These are phyloP conservation scores for Crithidia thermophila DNA, from an alignment of 208 protist species.

Conservation along the genomic window DNA sequence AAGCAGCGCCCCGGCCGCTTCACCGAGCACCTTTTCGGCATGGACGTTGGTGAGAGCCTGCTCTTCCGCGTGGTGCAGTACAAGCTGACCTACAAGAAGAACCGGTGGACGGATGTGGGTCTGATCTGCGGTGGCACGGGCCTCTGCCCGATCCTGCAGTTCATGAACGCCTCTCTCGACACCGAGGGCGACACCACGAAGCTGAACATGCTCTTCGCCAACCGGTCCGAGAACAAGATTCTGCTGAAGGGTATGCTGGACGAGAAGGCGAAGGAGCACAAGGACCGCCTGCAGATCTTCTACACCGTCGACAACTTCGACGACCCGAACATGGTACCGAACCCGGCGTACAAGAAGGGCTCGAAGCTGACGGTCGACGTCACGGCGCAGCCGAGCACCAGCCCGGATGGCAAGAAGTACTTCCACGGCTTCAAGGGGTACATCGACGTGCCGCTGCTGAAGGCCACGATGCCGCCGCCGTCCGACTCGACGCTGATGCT, in stretches of 20 bases:
- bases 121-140: conserved; percentile 93
- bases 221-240: conserved; percentile 93
- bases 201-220: conserved; percentile 88
- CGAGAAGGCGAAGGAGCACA: conserved; percentile 52
- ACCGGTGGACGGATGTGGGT: conserved; percentile 79
- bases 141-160: conserved; percentile 93
- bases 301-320: conserved; percentile 87
- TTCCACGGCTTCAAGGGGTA: conserved; percentile 86
- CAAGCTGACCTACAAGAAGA: conserved; percentile 84
- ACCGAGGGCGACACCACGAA: conserved; percentile 83
- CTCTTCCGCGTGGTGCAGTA: conserved; percentile 82
- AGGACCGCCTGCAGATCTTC: conserved; percentile 83
- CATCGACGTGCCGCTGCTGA: conserved; percentile 71
- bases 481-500: conserved; percentile 72
- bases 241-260: conserved; percentile 91
- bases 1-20: conserved; percentile 84
- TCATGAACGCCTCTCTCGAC: conserved; percentile 86
- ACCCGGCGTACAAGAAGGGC: conserved; percentile 47
- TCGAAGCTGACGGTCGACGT: conserved; percentile 39
- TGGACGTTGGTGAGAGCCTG: conserved; percentile 83
- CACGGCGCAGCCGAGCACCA: conserved; percentile 34
- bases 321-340: conserved; percentile 44
- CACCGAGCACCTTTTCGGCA: conserved; percentile 83
- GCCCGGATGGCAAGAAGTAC: conserved; percentile 50
- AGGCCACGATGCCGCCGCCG: conserved; percentile 80